Percentiles rank a stretch among this genome's conserved stretches.
These are phyloP conservation scores for Microcos paniculata DNA, from an alignment of 345 rosid species.

Conservation along the genomic window DNA sequence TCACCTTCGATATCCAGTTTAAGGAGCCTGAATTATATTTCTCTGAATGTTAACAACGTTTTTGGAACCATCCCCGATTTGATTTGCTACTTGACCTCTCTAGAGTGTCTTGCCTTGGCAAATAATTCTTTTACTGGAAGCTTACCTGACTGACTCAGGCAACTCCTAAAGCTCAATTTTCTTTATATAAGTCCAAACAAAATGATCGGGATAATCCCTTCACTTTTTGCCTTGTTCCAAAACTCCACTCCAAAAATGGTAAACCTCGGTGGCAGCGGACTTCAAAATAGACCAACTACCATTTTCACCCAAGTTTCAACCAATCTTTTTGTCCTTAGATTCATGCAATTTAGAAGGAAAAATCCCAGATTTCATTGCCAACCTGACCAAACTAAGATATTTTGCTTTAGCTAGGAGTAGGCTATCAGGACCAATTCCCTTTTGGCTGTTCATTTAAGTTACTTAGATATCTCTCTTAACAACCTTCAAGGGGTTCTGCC, in stretches of 20 bases:
- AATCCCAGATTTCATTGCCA: slow-evolving; percentile 11
- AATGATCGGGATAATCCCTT: slow-evolving; percentile 12
- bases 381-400: neutral
- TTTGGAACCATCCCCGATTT: slow-evolving; percentile 17
- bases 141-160: slow-evolving; percentile 22
- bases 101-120: neutral
- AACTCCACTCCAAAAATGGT: neutral
- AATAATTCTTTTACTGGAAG: slow-evolving; percentile 11
- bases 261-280: neutral
- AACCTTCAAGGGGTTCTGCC: slow-evolving; percentile 3
- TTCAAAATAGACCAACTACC: neutral
- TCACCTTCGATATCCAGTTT: slow-evolving; percentile 19
- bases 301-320: slow-evolving; percentile 4
- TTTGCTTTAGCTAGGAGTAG: slow-evolving; percentile 1
- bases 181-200: too few species aligned
- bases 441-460: slow-evolving; percentile 14
- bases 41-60: slow-evolving; percentile 6
- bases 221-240: neutral
- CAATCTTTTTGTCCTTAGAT: neutral
- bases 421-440: slow-evolving; percentile 15
- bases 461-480: slow-evolving; percentile 10
- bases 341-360: slow-evolving; percentile 6
- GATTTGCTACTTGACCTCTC: neutral
- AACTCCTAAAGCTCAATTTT: neutral
- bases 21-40: slow-evolving; percentile 14